Base-by-base conservation (phyloP, 371 early-diverging fungal species). In the Syncephalastrum racemosum region DNA sequence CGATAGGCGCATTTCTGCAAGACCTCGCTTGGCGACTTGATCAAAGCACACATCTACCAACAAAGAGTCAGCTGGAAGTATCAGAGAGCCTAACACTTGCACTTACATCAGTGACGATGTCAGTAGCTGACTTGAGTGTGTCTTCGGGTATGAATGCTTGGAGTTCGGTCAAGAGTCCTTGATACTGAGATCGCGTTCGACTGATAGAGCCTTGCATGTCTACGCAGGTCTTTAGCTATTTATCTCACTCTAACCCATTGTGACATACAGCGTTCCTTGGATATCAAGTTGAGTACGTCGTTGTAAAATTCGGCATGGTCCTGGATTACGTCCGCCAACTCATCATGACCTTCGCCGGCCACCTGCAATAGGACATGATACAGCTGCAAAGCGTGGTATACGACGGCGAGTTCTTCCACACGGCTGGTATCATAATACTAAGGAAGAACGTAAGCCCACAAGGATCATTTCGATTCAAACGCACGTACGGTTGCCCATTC, bases 1-100 rank as follows among this genome's bases (percentile, higher is more conserved):
- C 55, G 54, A 50, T 79, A 82, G 1, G 77, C 74, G 19, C 75
- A 56, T 59, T 74, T 72, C 48, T 82, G 80, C 16, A 79, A 45
- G 4, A 64, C 49, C 23, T 72, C 70, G 24, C 66, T 72, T 1
- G 58, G 62, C 7, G 65, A 46, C 14, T 55, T 49, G 14, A 71
- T 56, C 15, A 68, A 50, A 2, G 54, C 50, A 40, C 45, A 60
- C 14, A 40, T 49, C 25, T 41, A 4, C 5, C 15, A 16, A 15
- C 10, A 55, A 14, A 47, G 16, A 12, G 4, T 31, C 8, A 45
- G 19, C n/a, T 18, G 31, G 27, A 16, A 16, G 18, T 42, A 5
- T 7, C 14, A 19, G 6, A 40, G 13, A 27, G 44, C 46, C 23
- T 31, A 31, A 8, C 36, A 31, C 36, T 7, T 7, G 25, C 5